phyloP scores from a whole-genome alignment of 208 protist species.

The Kentomonas sorsogonicus region DNA sequence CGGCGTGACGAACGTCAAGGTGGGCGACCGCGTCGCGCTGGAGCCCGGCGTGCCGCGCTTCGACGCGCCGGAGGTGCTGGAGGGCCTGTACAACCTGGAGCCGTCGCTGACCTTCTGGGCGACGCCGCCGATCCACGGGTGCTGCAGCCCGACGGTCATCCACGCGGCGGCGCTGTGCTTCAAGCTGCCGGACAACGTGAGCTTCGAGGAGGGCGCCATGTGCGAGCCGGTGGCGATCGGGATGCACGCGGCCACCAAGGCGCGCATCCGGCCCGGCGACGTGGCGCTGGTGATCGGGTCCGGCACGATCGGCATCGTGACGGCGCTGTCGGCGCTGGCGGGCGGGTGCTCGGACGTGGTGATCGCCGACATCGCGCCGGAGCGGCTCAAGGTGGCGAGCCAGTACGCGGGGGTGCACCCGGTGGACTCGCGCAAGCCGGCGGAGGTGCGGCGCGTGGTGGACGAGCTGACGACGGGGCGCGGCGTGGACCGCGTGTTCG shows the following conservation, averaged over 20 bases:
- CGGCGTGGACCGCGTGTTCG: constrained; percentile 41
- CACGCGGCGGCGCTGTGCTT: constrained; percentile 57
- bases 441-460: constrained; percentile 23
- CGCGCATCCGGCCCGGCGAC: constrained; percentile 30
- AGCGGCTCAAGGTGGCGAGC: constrained; percentile 24
- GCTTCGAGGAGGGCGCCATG: constrained; percentile 60
- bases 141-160: constrained; percentile 39
- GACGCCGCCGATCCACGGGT: constrained; percentile 59
- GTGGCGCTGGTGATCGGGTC: constrained; percentile 19
- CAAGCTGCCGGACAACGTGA: constrained; percentile 58
- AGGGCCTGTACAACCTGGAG: constrained; percentile 68
- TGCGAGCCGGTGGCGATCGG: constrained; percentile 58
- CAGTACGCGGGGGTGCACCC: constrained; percentile 30
- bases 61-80: constrained; percentile 40
- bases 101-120: constrained; percentile 64
- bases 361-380: constrained; percentile 26
- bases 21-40: constrained; percentile 63
- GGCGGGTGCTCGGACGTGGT: constrained; percentile 48
- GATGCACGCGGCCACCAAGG: constrained; percentile 55
- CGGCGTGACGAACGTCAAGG: constrained; percentile 36
- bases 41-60: constrained; percentile 66
- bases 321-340: constrained; percentile 32
- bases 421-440: constrained; percentile 22
- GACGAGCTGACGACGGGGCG: constrained; percentile 23
- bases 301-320: constrained; percentile 50